phyloP scores from a whole-genome alignment of 2,329 filamentous ascomycete species.

The Blumeria graminis region DNA sequence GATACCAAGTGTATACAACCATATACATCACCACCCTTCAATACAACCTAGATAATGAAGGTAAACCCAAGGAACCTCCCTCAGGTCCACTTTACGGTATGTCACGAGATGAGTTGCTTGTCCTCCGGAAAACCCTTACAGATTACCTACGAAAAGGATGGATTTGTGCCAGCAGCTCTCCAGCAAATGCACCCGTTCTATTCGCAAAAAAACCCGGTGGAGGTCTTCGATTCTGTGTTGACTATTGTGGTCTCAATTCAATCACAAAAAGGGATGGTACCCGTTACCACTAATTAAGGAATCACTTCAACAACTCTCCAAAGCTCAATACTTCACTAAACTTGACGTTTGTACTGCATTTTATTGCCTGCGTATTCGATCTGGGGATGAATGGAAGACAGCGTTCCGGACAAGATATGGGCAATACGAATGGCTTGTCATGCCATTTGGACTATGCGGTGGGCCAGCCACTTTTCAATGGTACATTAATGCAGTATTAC shows the following conservation, averaged over 20 bases:
- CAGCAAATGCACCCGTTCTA: too few species aligned
- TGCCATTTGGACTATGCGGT: background rate
- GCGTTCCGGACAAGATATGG: background rate
- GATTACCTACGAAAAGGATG: too few species aligned
- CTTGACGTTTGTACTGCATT: background rate
- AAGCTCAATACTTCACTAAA: background rate
- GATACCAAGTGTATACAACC: too few species aligned
- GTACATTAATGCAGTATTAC: background rate
- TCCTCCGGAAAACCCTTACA: too few species aligned
- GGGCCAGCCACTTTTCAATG: background rate
- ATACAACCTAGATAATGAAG: conserved; percentile 4
- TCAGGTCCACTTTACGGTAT: background rate
- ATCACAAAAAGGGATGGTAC: too few species aligned
- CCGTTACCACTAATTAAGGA: background rate
- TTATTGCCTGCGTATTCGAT: background rate
- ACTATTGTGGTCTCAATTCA: too few species aligned
- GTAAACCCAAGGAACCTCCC: background rate
- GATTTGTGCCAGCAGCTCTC: background rate
- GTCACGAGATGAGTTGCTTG: background rate
- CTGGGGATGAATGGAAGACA: background rate
- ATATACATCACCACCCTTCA: too few species aligned
- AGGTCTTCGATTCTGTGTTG: too few species aligned
- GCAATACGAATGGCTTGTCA: background rate
- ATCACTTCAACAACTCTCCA: background rate
- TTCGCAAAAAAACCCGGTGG: too few species aligned